Percentiles rank a stretch among this genome's conserved stretches.
These are phyloP conservation scores for Penicillium sp. DNA, from an alignment of 2,329 filamentous ascomycete species.

Conservation along the genomic window DNA sequence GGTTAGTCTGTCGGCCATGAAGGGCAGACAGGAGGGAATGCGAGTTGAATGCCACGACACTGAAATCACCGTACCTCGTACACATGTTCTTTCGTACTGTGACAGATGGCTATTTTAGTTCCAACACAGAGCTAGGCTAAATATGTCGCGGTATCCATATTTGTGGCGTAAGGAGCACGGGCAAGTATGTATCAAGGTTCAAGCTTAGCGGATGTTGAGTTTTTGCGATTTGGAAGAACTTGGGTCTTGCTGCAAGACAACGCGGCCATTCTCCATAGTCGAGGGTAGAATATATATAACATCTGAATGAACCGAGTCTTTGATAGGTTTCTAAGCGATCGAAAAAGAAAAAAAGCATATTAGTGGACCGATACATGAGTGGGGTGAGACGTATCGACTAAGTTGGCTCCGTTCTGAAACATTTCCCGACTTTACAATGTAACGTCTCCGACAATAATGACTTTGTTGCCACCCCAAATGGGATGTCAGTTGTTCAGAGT, in stretches of 20 bases:
- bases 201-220: no score
- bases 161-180: conserved; percentile 9
- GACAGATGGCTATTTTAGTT: not conserved
- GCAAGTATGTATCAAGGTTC: not conserved
- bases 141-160: conserved; percentile 13
- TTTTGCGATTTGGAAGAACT: not conserved
- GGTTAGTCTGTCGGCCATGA: not conserved
- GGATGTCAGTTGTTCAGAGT: not conserved
- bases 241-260: not conserved
- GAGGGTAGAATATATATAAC: not conserved
- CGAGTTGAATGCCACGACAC: conserved; percentile 5
- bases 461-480: conserved; percentile 2
- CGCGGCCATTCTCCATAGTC: not conserved
- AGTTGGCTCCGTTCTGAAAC: conserved; percentile 7
- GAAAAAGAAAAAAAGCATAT: not conserved
- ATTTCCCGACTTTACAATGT: conserved; percentile 5
- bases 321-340: not conserved
- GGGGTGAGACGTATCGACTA: conserved; percentile 3
- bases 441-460: not conserved
- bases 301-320: not conserved
- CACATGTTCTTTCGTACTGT: not conserved
- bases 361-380: conserved; percentile 3
- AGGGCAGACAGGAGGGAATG: conserved; percentile 12
- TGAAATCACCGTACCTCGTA: not conserved
- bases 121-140: not conserved